Evolutionary conservation across 768 basidiomycete species (phyloP).

Genomic region (Cyclocybe aegerita): DNA sequence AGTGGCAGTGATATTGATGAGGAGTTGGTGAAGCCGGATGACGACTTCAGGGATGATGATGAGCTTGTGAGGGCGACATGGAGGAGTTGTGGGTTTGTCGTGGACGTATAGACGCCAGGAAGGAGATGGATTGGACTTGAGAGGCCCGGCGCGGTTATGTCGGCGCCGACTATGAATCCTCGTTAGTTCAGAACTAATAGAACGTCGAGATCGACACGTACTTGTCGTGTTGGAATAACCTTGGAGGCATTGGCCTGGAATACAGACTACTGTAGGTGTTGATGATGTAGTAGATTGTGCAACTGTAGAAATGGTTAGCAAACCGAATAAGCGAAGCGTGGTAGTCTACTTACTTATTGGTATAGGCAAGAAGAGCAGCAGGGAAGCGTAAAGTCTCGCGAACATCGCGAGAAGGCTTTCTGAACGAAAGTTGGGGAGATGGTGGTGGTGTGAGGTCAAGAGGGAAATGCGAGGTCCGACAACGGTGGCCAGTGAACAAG

Average conservation of each 20-base stretch:
- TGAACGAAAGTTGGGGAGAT: conserved; percentile 10
- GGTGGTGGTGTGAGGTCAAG: conserved; percentile 25
- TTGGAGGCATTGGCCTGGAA: conserved; percentile 85
- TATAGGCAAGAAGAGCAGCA: conserved; percentile 13
- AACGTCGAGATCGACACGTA: conserved; percentile 36
- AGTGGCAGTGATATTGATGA: conserved; percentile 59
- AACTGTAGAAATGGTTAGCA: conserved; percentile 26
- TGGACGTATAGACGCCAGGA: conserved; percentile 73
- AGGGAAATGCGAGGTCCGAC: conserved; percentile 7
- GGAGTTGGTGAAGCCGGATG: conserved; percentile 63
- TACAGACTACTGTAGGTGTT: conserved; percentile 67
- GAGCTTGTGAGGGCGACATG: conserved; percentile 65
- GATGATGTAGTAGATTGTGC: conserved; percentile 63
- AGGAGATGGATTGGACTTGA: conserved; percentile 64
- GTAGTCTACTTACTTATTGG: conserved; percentile 10
- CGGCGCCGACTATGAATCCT: conserved; percentile 59
- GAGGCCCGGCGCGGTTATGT: conserved; percentile 54
- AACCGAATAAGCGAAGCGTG: background rate
- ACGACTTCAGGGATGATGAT: conserved; percentile 55
- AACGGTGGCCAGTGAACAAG: conserved; percentile 6
- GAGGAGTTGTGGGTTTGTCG: conserved; percentile 71
- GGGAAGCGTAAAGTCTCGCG: conserved; percentile 11
- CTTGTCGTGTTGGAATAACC: conserved; percentile 76
- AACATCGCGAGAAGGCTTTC: conserved; percentile 23
- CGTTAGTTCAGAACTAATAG: conserved; percentile 18